Conservation (phyloP, 2,329 filamentous ascomycete species). For the Penicillium hesseltinei region DNA sequence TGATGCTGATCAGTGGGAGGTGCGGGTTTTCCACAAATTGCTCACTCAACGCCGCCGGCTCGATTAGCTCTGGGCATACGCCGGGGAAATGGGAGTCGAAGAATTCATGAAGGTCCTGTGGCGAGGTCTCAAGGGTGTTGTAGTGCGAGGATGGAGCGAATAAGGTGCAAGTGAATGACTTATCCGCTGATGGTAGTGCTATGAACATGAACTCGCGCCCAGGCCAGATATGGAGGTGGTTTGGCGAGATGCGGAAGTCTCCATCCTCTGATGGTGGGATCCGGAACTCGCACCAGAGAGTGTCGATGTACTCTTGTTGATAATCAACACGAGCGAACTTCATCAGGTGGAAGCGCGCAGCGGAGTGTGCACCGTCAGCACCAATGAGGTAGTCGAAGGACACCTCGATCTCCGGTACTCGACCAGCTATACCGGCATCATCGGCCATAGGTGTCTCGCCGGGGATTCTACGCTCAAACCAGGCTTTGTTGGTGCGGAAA, state of each 20-base stretch:
- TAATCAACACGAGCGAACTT: slow-evolving; percentile 91
- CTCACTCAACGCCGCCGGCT: slow-evolving; percentile 63
- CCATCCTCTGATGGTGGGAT: slow-evolving; percentile 59
- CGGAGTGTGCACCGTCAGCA: slow-evolving; percentile 91
- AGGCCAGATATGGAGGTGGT: slow-evolving; percentile 97
- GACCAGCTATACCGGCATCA: slow-evolving; percentile 37
- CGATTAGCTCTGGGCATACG: slow-evolving; percentile 61
- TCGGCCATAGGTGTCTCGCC: slow-evolving; percentile 32
- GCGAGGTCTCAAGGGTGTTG: slow-evolving; percentile 62
- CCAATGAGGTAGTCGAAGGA: slow-evolving; percentile 92
- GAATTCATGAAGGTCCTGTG: slow-evolving; percentile 72
- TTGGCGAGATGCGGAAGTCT: slow-evolving; percentile 77
- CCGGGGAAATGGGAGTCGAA: slow-evolving; percentile 86
- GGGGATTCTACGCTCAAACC: slow-evolving; percentile 67
- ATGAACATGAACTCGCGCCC: slow-evolving; percentile 97
- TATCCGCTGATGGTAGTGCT: slow-evolving; percentile 83
- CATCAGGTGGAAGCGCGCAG: slow-evolving; percentile 90
- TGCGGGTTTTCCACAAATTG: slow-evolving; percentile 84
- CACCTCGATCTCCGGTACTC: slow-evolving; percentile 73
- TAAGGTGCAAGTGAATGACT: slow-evolving; percentile 90
- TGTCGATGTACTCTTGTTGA: slow-evolving; percentile 91
- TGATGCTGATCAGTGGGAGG: slow-evolving; percentile 88
- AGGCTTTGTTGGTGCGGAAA: slow-evolving; percentile 74
- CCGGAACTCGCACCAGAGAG: slow-evolving; percentile 93
- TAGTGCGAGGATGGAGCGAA: slow-evolving; percentile 77